Percentiles rank a stretch among this genome's conserved stretches.
phyloP scores from a whole-genome alignment of 257 asterid species.

The Thymus mandschuricus region DNA sequence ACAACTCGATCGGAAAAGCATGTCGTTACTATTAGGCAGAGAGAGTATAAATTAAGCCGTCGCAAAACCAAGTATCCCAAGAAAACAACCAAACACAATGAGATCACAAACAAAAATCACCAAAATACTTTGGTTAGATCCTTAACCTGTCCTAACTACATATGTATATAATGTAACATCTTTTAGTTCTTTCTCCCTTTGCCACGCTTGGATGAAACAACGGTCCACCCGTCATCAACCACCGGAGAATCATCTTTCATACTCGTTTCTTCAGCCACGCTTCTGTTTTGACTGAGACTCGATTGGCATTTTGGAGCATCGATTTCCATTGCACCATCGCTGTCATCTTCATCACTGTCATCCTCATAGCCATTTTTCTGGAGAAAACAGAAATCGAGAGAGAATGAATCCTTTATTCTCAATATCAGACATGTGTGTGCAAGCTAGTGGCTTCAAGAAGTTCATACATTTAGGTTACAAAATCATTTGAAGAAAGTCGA shows the following conservation, averaged over 20 bases:
- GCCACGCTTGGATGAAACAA: slow-evolving; percentile 43
- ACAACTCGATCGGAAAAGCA: too few species aligned
- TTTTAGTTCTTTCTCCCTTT: slow-evolving; percentile 48
- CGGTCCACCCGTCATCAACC: slow-evolving; percentile 62
- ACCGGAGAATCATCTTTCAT: slow-evolving; percentile 32
- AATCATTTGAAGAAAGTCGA: background rate
- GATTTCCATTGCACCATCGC: slow-evolving; percentile 43
- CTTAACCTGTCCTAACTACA: slow-evolving; percentile 35
- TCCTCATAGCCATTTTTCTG: slow-evolving; percentile 36
- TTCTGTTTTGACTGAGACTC: slow-evolving; percentile 22
- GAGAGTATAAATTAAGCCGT: too few species aligned
- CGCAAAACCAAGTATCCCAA: background rate
- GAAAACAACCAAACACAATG: background rate
- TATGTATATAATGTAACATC: background rate
- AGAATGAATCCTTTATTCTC: background rate
- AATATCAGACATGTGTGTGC: background rate
- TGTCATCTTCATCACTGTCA: slow-evolving; percentile 43
- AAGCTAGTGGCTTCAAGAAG: background rate
- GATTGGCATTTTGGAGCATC: slow-evolving; percentile 42
- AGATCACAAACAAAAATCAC: background rate
- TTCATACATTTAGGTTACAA: slow-evolving; percentile 6
- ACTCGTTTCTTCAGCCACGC: slow-evolving; percentile 22
- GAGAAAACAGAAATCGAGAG: background rate
- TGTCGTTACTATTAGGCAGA: too few species aligned
- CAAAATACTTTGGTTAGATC: background rate